Evolutionary conservation across 306 rosid species (phyloP), one percentile per base, ranked within the genome.

Genomic region (Gastrolobium villosum): DNA sequence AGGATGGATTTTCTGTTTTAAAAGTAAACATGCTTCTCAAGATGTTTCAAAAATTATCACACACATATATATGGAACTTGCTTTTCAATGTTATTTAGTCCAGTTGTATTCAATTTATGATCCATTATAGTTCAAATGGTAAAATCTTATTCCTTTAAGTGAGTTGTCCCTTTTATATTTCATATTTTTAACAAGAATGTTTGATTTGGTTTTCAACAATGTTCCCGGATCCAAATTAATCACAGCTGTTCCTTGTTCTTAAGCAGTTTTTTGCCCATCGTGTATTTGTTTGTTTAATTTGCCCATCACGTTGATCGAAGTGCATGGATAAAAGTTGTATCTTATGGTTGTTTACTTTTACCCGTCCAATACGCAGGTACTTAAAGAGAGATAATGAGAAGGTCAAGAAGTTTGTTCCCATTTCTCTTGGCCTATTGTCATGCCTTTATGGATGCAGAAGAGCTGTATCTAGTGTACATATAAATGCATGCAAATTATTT

Each of bases 361-460:
- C 65, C 59, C 43, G 59, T 64, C 55, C 65, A 62, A 34, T 77
- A 72, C 50, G 73, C 92, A 92, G 97, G 92, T 69, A 75, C 75
- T 69, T 92, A 76, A 81, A 67, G 78, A 70, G 75, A 75, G 89
- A 95, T 73, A 84, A 75, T 65, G 89, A 85, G 76, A 90, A 80
- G 79, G 90, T 89, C 43, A 89, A 86, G 73, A 88, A 83, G 53
- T 43, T 82, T 77, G 84, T 89, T 83, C 92, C 99, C 52, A 79
- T 77, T 80, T 87, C 88, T 82, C 89, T 92, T 82, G 97, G 99
- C 65, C 84, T 89, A 67, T 85, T 92, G 89, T 89, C 98, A 65
- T 95, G 99, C 86, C 96, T 95, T 57, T 79, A 62, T 80, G 99
- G 98, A 79, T 90, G 96, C 54, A 87, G 84, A 81, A 82, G 82